Evolutionary conservation across 1,139 yeast species (phyloP).

Genomic region (Candida tropicalis): DNA sequence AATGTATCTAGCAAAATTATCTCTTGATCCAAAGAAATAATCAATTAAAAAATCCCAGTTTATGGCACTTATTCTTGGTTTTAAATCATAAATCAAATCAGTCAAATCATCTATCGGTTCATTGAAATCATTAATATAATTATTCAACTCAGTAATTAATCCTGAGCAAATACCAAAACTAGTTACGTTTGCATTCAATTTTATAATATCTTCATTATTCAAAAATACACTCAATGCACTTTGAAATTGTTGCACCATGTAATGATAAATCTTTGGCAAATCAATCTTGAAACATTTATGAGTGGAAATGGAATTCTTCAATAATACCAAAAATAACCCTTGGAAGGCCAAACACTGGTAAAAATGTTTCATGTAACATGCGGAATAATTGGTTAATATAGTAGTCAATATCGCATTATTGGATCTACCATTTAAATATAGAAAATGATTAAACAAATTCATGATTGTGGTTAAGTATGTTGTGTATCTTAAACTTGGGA

Average conservation of each 20-base stretch:
- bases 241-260: slow-evolving; percentile 12
- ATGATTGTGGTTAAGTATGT: slow-evolving; percentile 31
- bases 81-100: slow-evolving; percentile 14
- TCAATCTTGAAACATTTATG: slow-evolving; percentile 9
- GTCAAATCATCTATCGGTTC: slow-evolving; percentile 11
- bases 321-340: slow-evolving; percentile 27
- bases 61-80: slow-evolving; percentile 11
- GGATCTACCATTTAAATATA: slow-evolving; percentile 21
- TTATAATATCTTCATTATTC: slow-evolving; percentile 5
- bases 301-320: slow-evolving; percentile 17
- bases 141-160: slow-evolving; percentile 15
- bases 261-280: slow-evolving; percentile 12
- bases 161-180: slow-evolving; percentile 13
- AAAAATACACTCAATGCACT: slow-evolving; percentile 12
- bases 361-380: slow-evolving; percentile 21
- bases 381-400: slow-evolving; percentile 10
- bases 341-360: slow-evolving; percentile 26
- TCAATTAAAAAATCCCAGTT: slow-evolving; percentile 24
- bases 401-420: slow-evolving; percentile 6
- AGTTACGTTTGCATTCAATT: slow-evolving; percentile 1
- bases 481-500: slow-evolving; percentile 35
- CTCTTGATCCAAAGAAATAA: slow-evolving; percentile 33
- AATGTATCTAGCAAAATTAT: slow-evolving; percentile 28
- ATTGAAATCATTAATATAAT: slow-evolving; percentile 8
- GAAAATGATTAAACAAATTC: slow-evolving; percentile 30